Evolutionary conservation across 1,284 basidiomycete species (phyloP).

Genomic region (Rhodotorula sp.): DNA sequence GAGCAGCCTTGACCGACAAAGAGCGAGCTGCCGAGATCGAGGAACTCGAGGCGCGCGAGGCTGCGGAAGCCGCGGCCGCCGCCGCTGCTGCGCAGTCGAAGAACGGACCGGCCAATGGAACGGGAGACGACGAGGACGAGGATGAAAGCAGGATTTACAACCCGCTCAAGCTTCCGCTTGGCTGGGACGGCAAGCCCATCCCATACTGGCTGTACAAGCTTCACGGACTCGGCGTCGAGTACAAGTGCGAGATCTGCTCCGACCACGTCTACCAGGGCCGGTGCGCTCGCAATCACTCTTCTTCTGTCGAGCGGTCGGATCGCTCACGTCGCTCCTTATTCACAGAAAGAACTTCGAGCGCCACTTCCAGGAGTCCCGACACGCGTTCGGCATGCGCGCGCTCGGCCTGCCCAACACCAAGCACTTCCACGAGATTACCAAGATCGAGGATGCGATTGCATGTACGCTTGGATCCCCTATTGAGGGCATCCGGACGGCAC

Average conservation of each 20-base stretch:
- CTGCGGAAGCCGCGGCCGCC: conserved; percentile 58
- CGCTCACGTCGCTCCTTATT: background rate
- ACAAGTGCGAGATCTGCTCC: conserved; percentile 96
- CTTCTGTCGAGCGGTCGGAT: background rate
- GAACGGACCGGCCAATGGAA: conserved; percentile 43
- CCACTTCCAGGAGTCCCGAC: conserved; percentile 90
- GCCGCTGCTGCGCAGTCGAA: conserved; percentile 51
- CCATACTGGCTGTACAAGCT: conserved; percentile 99
- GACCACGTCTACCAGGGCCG: conserved; percentile 92
- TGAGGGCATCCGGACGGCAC: no score
- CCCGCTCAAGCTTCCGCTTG: conserved; percentile 91
- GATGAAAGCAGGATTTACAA: conserved; percentile 96
- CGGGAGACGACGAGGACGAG: conserved; percentile 73
- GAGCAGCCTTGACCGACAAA: conserved; percentile 90
- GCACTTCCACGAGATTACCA: conserved; percentile 98
- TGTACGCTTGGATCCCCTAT: no score
- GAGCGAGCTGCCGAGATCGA: conserved; percentile 95
- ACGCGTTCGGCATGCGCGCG: conserved; percentile 98
- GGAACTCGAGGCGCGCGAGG: conserved; percentile 54
- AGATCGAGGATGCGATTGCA: conserved; percentile 91
- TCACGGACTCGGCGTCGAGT: conserved; percentile 95
- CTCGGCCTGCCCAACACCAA: conserved; percentile 96
- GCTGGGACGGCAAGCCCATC: conserved; percentile 98
- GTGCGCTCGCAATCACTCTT: conserved; percentile 52
- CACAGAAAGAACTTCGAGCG: conserved; percentile 86